Percentiles rank a stretch among this genome's conserved stretches.
phyloP scores from a whole-genome alignment of 2,329 filamentous ascomycete genomes.

The Paraphoma chrysanthemicola region DNA sequence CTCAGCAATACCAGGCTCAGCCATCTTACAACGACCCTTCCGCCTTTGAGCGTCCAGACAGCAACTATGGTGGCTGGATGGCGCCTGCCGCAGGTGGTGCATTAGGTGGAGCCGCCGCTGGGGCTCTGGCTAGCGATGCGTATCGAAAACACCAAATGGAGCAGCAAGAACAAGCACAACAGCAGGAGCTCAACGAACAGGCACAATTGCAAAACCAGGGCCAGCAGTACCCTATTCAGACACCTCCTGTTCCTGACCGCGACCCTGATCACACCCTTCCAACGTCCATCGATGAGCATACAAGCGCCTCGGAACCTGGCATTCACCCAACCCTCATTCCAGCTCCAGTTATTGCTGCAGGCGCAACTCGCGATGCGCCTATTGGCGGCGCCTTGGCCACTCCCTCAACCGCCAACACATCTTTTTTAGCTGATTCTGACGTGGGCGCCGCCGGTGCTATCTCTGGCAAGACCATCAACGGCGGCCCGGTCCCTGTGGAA shows the following conservation, averaged over 20 bases:
- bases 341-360: constrained; percentile 16
- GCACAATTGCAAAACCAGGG: constrained; percentile 15
- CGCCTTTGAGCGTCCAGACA: constrained; percentile 43
- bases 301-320: constrained; percentile 6
- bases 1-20: constrained; percentile 8
- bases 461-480: constrained; percentile 35
- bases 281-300: constrained; percentile 17
- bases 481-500: constrained; percentile 33
- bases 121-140: constrained; percentile 48
- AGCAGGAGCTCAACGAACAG: constrained; percentile 25
- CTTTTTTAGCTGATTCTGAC: constrained; percentile 45
- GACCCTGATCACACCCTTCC: constrained; percentile 19
- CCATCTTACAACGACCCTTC: constrained; percentile 7
- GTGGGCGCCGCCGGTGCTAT: constrained; percentile 27
- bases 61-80: constrained; percentile 62
- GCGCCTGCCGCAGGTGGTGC: constrained; percentile 56
- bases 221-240: constrained; percentile 12
- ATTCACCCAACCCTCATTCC: constrained; percentile 8
- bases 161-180: constrained; percentile 31
- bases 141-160: constrained; percentile 41
- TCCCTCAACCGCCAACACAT: constrained; percentile 20
- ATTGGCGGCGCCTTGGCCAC: constrained; percentile 22
- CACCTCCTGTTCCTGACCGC: constrained; percentile 15
- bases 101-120: constrained; percentile 53
- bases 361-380: constrained; percentile 5